Percentiles rank a stretch among this genome's conserved stretches.
phyloP scores from a whole-genome alignment of 2,329 filamentous ascomycete species.

The Corynespora cassiicola region DNA sequence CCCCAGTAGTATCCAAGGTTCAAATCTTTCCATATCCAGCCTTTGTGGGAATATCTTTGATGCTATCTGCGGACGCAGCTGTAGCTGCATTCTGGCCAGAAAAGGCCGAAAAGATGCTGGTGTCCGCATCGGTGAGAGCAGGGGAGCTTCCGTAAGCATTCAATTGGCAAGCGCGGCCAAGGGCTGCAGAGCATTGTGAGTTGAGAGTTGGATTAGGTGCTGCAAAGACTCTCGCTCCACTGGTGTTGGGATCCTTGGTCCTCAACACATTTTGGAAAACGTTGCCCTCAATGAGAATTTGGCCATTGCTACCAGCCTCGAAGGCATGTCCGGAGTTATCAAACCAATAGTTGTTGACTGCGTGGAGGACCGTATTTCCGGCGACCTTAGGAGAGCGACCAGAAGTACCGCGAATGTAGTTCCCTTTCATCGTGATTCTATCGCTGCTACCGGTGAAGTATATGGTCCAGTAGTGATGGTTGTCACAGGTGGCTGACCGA shows the following conservation, averaged over 20 bases:
- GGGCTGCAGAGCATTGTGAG: conserved; percentile 5
- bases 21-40: conserved; percentile 21
- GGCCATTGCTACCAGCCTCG: conserved; percentile 6
- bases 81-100: conserved; percentile 10
- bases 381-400: conserved; percentile 23
- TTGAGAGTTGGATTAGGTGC: conserved; percentile 1
- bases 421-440: conserved; percentile 20
- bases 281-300: conserved; percentile 22
- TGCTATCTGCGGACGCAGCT: conserved; percentile 5
- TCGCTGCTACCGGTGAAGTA: conserved; percentile 18
- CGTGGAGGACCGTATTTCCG: conserved; percentile 19
- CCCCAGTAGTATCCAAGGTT: background rate
- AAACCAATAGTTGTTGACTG: conserved; percentile 23
- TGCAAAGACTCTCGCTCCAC: conserved; percentile 11
- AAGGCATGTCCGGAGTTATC: conserved; percentile 21
- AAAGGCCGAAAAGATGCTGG: conserved; percentile 11
- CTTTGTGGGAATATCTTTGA: conserved; percentile 6
- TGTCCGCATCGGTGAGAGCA: conserved; percentile 8
- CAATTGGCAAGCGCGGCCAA: conserved; percentile 12
- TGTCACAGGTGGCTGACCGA: conserved; percentile 22
- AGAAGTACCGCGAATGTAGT: conserved; percentile 24
- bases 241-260: conserved; percentile 5
- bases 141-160: conserved; percentile 12
- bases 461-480: conserved; percentile 24
- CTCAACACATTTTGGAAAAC: conserved; percentile 20